Evolutionary conservation across 805 yeast genomes (phyloP).

Genomic region (Blastobotrys mokoenaii): DNA sequence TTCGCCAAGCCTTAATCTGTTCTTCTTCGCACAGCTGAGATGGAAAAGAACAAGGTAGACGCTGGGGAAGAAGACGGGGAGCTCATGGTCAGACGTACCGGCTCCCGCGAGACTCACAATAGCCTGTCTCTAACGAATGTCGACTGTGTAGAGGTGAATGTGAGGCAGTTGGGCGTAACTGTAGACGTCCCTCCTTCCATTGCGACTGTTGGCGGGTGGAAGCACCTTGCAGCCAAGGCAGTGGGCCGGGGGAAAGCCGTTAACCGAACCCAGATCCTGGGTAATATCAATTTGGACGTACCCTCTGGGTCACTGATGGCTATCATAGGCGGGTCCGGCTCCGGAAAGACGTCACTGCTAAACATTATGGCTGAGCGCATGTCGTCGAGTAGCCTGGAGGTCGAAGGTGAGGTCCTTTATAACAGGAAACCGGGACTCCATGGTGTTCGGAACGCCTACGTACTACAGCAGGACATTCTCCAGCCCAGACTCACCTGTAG

Average conservation of each 20-base stretch:
- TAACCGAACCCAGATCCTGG: conserved; percentile 32
- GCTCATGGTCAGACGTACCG: too few relatives aligned
- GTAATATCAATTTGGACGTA: conserved; percentile 50
- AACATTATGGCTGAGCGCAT: conserved; percentile 37
- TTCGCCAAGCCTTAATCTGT: too few relatives aligned
- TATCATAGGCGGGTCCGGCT: conserved; percentile 81
- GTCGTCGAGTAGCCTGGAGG: conserved; percentile 15
- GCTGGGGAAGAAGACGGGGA: too few relatives aligned
- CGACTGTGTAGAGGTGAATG: too few relatives aligned
- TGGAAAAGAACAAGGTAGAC: too few relatives aligned
- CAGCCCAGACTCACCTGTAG: conserved; percentile 63
- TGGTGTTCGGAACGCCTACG: conserved; percentile 45
- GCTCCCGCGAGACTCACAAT: too few relatives aligned
- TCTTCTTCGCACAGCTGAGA: too few relatives aligned
- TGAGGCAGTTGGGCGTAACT: too few relatives aligned
- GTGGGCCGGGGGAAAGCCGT: background rate
- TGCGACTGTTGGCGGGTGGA: too few relatives aligned
- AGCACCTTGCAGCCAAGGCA: too few relatives aligned
- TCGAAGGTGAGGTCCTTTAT: conserved; percentile 23
- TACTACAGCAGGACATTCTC: conserved; percentile 67
- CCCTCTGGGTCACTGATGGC: conserved; percentile 61
- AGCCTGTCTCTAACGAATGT: too few relatives aligned
- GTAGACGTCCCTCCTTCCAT: too few relatives aligned
- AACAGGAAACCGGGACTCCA: conserved; percentile 23
- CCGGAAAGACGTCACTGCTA: conserved; percentile 75